A percentile compares a stretch with the other conserved stretches of the same genome.
Conservation (phyloP, 441 rosid genomes). For the Gossypium davidsonii region DNA sequence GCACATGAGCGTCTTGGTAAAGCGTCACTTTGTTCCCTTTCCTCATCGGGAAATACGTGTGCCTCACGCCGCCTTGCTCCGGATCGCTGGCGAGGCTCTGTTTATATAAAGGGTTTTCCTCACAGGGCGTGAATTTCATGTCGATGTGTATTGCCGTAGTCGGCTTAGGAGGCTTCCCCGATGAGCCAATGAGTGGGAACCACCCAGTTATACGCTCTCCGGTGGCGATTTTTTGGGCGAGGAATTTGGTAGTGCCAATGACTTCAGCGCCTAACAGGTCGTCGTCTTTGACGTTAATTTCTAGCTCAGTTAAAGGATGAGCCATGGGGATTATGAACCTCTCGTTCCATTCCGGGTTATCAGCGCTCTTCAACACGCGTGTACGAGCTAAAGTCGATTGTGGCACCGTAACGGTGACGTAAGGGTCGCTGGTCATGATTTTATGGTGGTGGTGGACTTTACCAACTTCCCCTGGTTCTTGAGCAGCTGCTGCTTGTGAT, state of each 20-base stretch:
- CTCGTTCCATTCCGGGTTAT: slow-evolving; percentile 68
- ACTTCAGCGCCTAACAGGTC: slow-evolving; percentile 70
- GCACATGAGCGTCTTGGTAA: slow-evolving; percentile 85
- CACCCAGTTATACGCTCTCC: slow-evolving; percentile 41
- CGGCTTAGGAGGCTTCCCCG: slow-evolving; percentile 52
- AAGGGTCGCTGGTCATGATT: slow-evolving; percentile 72
- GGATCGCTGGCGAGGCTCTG: slow-evolving; percentile 70
- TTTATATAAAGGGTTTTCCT: slow-evolving; percentile 42
- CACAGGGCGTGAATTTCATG: slow-evolving; percentile 56
- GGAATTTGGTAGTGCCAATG: slow-evolving; percentile 52
- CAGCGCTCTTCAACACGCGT: slow-evolving; percentile 52
- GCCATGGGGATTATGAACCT: slow-evolving; percentile 57
- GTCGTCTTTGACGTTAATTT: slow-evolving; percentile 75
- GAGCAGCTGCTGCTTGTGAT: neutral
- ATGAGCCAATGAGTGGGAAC: slow-evolving; percentile 42
- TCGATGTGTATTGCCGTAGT: slow-evolving; percentile 46
- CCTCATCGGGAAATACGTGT: slow-evolving; percentile 73
- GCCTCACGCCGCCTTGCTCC: slow-evolving; percentile 44
- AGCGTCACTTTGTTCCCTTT: slow-evolving; percentile 56
- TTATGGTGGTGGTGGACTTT: slow-evolving; percentile 29
- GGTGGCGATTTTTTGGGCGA: slow-evolving; percentile 36
- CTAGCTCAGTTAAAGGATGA: slow-evolving; percentile 52
- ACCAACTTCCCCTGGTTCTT: slow-evolving; percentile 12
- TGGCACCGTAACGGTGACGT: slow-evolving; percentile 74
- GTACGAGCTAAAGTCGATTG: slow-evolving; percentile 83